Evolutionary conservation across 2,329 filamentous ascomycete species (phyloP), one percentile per base, ranked within the genome.

Genomic region (Claviceps spartinae): DNA sequence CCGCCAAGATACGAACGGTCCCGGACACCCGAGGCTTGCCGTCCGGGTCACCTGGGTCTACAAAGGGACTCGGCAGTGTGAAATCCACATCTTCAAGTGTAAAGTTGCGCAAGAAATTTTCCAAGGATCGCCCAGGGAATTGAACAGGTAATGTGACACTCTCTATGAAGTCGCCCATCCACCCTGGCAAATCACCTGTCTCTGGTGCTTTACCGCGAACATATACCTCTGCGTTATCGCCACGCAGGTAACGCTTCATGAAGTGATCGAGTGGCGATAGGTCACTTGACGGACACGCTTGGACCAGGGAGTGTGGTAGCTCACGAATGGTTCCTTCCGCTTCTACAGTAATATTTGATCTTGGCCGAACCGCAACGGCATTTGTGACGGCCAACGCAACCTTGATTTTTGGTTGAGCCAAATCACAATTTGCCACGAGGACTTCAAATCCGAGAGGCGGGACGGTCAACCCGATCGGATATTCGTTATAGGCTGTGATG

Each of bases 41-140:
- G 49, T 83, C 80, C 0, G 88, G 86, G 11, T 83, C 80, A 53
- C 77, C 79, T 0, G 87, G 86, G 18, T 89, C 82, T 2, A 88
- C 87, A 60, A 84, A 79, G 0, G 87, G 85, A 60, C 89, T 81
- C 0, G 93, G 93, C 46, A 98, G 71, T 48, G 79, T 81, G 65
- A 98, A 95, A 60, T 94, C 82, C 42, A 94, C 88, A 62, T 96
- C 79, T 2, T 82, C 81, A 57, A 97, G 72, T 22, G 88, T 86
- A 63, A 97, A 96, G 59, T 93, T 91, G 59, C 83, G 85, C 63
- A 98, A 85, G 16, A 95, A 71, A 57, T 86, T 82, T 57, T 89
- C 88, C 60, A 96, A 83, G 0, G 83, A 83, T 54, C 83, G 81
- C 5, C 88, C 88, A 0, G 88, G 87, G 56, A 97, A 86, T 5